A percentile compares a stretch with the other conserved stretches of the same genome.
phyloP scores from a whole-genome alignment of 2,329 filamentous ascomycete genomes.

The Endoconidiophora polonica region DNA sequence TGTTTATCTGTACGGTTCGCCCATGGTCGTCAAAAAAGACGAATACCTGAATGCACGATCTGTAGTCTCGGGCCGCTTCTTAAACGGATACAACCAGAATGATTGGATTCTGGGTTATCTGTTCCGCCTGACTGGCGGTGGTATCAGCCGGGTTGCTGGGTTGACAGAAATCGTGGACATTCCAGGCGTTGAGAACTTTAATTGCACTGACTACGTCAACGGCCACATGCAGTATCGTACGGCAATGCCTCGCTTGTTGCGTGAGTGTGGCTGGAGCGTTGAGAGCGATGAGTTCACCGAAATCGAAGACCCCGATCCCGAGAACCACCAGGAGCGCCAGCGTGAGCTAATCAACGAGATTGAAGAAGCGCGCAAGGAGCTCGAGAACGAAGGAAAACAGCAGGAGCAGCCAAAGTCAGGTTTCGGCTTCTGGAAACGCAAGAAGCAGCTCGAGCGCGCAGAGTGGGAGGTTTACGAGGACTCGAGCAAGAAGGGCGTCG shows the following conservation, averaged over 20 bases:
- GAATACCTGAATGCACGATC: constrained; percentile 68
- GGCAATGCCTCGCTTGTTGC: constrained; percentile 75
- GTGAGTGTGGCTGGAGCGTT: constrained; percentile 79
- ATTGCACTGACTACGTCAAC: constrained; percentile 69
- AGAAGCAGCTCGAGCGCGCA: constrained; percentile 66
- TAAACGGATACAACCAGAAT: constrained; percentile 86
- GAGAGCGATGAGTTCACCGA: constrained; percentile 89
- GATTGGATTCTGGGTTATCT: constrained; percentile 97
- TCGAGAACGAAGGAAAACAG: constrained; percentile 58
- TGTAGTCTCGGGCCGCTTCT: constrained; percentile 81
- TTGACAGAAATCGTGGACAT: constrained; percentile 59
- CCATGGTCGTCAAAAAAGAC: constrained; percentile 78
- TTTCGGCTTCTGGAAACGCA: constrained; percentile 67
- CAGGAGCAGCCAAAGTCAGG: constrained; percentile 32
- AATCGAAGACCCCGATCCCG: constrained; percentile 93
- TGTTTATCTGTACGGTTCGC: constrained; percentile 86
- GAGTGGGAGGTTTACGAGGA: constrained; percentile 94
- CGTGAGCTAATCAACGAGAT: constrained; percentile 92
- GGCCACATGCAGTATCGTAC: constrained; percentile 95
- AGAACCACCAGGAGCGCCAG: constrained; percentile 75
- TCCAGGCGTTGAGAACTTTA: constrained; percentile 73
- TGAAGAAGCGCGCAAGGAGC: constrained; percentile 75
- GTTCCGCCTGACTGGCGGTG: constrained; percentile 84
- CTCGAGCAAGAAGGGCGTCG: constrained; percentile 25
- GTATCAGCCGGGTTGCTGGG: constrained; percentile 76